These are phyloP conservation scores for Cystobasidium ongulense DNA, from an alignment of 768 basidiomycete genomes.

Conservation along the genomic window DNA sequence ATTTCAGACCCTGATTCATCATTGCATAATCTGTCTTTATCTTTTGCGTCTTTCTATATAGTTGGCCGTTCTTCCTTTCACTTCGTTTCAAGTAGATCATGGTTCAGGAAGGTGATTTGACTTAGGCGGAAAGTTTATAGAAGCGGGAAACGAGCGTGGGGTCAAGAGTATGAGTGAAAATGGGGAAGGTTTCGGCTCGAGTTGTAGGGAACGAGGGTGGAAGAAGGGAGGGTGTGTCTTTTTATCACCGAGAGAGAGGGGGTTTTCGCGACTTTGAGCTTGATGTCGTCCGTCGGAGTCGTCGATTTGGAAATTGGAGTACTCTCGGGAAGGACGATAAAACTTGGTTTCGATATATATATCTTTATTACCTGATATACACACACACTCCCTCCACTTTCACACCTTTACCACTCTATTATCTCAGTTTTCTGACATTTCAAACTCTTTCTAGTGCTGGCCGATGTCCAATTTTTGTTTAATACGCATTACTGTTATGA, in stretches of 20 bases:
- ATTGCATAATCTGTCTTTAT: background rate
- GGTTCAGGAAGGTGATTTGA: background rate
- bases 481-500: too few species aligned
- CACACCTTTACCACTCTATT: background rate
- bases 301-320: background rate
- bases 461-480: too few species aligned
- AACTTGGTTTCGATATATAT: slow-evolving; percentile 16
- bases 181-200: background rate
- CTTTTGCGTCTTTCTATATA: background rate
- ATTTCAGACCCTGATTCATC: background rate
- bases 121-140: background rate
- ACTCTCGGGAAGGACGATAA: slow-evolving; percentile 1
- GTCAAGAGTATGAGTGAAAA: background rate
- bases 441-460: too few species aligned
- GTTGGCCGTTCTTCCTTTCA: background rate
- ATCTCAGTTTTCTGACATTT: too few species aligned
- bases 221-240: background rate
- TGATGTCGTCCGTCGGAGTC: background rate
- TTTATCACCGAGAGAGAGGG: background rate
- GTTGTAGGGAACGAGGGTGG: background rate
- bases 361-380: background rate
- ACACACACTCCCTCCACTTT: background rate
- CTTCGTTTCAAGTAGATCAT: background rate
- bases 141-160: background rate
- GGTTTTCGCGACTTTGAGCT: background rate